These are phyloP conservation scores for Astrocystis sublimbata DNA, from an alignment of 495 filamentous ascomycete species.

Conservation along the genomic window DNA sequence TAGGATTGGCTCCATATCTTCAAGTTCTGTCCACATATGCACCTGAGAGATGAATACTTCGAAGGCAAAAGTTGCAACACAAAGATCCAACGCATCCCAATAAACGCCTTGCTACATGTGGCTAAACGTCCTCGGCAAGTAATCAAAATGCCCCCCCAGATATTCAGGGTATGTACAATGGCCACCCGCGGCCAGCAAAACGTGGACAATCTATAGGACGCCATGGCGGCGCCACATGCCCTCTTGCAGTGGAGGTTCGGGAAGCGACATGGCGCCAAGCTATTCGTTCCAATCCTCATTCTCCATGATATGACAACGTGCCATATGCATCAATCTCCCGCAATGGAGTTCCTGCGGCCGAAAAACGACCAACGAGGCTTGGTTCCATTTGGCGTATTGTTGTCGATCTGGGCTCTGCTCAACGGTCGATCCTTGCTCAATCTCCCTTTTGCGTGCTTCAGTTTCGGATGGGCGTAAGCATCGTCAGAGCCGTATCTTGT, in stretches of 20 bases:
- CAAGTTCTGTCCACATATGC: background rate
- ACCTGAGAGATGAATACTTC: background rate
- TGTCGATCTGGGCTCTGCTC: background rate
- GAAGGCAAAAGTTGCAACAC: background rate
- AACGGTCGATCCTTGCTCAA: conserved; percentile 11
- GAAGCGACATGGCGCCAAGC: background rate
- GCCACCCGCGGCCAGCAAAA: background rate
- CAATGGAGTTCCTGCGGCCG: conserved; percentile 8
- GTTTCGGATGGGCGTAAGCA: background rate
- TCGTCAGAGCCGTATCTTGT: background rate
- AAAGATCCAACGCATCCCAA: background rate
- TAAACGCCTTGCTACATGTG: background rate
- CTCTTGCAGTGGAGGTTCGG: background rate
- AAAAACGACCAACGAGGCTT: conserved; percentile 18
- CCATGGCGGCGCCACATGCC: background rate
- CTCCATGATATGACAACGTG: background rate
- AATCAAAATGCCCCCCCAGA: background rate
- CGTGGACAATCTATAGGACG: background rate
- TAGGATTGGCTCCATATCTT: background rate
- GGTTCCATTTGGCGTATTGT: background rate
- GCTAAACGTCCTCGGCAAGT: background rate
- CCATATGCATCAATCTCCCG: background rate
- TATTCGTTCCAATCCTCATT: background rate
- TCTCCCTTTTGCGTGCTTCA: background rate
- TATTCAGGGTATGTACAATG: background rate